phyloP scores from a whole-genome alignment of 768 basidiomycete genomes.

The Sporobolomyces phaffii region DNA sequence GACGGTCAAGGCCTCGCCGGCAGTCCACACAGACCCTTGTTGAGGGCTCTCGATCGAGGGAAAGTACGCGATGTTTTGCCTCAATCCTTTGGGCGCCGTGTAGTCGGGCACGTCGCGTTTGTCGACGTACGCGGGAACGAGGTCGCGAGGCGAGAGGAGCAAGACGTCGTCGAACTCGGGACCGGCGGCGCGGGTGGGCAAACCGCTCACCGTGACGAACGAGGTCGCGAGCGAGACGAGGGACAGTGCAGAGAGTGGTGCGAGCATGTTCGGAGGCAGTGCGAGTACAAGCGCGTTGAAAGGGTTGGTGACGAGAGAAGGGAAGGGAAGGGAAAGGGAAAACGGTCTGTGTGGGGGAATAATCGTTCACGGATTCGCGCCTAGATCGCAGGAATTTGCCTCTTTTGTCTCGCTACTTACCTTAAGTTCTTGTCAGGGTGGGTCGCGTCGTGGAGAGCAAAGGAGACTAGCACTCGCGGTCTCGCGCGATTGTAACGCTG shows the following conservation, averaged over 20 bases:
- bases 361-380: too few relatives aligned
- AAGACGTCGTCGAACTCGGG: constrained; percentile 9
- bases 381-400: too few relatives aligned
- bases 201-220: neutral
- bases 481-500: too few relatives aligned
- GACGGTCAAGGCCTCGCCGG: neutral
- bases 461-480: too few relatives aligned
- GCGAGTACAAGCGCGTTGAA: neutral
- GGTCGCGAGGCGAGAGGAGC: constrained; percentile 3
- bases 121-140: neutral
- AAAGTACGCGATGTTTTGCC: constrained; percentile 10
- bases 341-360: too few relatives aligned
- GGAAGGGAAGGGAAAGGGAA: neutral
- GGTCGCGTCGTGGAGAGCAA: too few relatives aligned
- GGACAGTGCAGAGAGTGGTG: neutral
- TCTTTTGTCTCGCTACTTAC: too few relatives aligned
- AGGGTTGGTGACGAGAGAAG: neutral
- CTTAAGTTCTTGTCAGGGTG: too few relatives aligned
- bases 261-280: neutral
- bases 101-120: neutral
- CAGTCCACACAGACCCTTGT: neutral
- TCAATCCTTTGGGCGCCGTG: neutral
- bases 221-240: neutral
- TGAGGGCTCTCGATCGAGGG: neutral
- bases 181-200: neutral